Conservation (phyloP, 2,329 filamentous ascomycete genomes). For the Pezicula radicicola region DNA sequence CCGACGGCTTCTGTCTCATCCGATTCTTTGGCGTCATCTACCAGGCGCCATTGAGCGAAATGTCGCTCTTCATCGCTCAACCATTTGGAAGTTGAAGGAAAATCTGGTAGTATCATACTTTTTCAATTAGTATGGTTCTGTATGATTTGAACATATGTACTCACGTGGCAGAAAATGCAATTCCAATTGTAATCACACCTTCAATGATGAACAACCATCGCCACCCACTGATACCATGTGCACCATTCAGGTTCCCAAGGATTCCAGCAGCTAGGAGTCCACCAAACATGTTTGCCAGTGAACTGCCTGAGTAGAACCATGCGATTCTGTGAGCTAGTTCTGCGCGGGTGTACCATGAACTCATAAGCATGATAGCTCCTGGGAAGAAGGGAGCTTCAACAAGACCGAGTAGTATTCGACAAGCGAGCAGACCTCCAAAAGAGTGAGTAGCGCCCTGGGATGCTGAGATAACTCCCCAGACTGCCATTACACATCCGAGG, state of each 20-base stretch:
- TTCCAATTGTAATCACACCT: slow-evolving; percentile 39
- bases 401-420: slow-evolving; percentile 46
- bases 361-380: slow-evolving; percentile 44
- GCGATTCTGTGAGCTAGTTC: slow-evolving; percentile 41
- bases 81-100: slow-evolving; percentile 51
- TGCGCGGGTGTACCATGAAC: slow-evolving; percentile 40
- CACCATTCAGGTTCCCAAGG: slow-evolving; percentile 41
- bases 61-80: slow-evolving; percentile 47
- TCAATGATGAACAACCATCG: slow-evolving; percentile 50
- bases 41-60: slow-evolving; percentile 49
- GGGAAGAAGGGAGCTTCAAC: slow-evolving; percentile 50
- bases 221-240: slow-evolving; percentile 46
- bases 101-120: slow-evolving; percentile 45
- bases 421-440: slow-evolving; percentile 40
- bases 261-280: slow-evolving; percentile 47
- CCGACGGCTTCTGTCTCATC: slow-evolving; percentile 36
- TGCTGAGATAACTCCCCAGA: slow-evolving; percentile 36
- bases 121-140: neutral
- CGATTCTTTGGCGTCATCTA: slow-evolving; percentile 44
- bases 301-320: slow-evolving; percentile 42
- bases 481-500: slow-evolving; percentile 33
- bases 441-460: slow-evolving; percentile 42
- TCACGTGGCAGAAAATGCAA: slow-evolving; percentile 20
- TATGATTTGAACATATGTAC: neutral
- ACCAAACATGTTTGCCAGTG: slow-evolving; percentile 45